Conservation (phyloP, 495 filamentous ascomycete genomes). For the Terfezia claveryi region DNA sequence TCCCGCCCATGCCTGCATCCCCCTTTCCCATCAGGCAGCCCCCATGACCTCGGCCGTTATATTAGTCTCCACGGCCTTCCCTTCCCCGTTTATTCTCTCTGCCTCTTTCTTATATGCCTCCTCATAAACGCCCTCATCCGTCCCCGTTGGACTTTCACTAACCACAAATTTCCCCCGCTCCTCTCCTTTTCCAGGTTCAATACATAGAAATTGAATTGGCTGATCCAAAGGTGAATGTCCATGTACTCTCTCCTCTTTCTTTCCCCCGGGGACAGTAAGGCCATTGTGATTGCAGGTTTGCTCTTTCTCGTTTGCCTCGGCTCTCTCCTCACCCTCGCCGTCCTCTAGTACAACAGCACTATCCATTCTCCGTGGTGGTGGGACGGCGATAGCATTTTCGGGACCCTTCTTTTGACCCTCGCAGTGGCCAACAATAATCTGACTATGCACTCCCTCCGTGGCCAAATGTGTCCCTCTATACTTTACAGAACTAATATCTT, state of each 20-base stretch:
- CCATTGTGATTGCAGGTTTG: conserved; percentile 1
- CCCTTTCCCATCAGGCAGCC: no score
- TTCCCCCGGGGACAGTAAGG: conserved; percentile 1
- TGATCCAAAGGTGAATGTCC: conserved; percentile 41
- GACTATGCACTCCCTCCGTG: not conserved
- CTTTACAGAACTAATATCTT: conserved; percentile 21
- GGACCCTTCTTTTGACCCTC: conserved; percentile 6
- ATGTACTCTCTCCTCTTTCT: conserved; percentile 33
- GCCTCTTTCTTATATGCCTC: conserved; percentile 66
- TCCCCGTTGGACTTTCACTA: conserved; percentile 59
- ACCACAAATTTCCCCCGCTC: conserved; percentile 29
- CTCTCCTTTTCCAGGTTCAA: conserved; percentile 36
- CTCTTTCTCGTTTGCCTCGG: not conserved
- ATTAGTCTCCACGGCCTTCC: no score
- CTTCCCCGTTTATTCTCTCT: conserved; percentile 36
- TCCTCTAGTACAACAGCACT: conserved; percentile 6
- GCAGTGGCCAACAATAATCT: not conserved
- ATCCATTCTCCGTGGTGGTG: conserved; percentile 2
- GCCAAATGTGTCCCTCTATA: conserved; percentile 19
- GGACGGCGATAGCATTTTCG: conserved; percentile 1
- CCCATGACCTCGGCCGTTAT: no score
- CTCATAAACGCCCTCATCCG: conserved; percentile 72
- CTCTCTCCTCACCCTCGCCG: not conserved
- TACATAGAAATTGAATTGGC: conserved; percentile 44
- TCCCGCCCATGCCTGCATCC: no score